Evolutionary conservation across 495 filamentous ascomycete genomes (phyloP).

Genomic region (Corynascus novoguineensis): DNA sequence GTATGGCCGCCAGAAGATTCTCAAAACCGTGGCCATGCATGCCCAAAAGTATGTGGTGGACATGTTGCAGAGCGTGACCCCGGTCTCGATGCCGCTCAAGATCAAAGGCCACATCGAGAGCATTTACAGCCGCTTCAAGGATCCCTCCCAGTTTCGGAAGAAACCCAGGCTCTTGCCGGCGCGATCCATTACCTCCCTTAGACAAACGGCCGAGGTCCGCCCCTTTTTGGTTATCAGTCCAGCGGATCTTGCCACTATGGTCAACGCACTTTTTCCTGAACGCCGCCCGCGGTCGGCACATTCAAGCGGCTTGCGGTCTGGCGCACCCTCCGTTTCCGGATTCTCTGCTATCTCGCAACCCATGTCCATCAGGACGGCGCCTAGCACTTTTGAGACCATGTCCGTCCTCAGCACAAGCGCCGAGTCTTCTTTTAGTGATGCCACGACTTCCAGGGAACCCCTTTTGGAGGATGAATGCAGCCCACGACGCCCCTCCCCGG

Average conservation of each 20-base stretch:
- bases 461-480: constrained; percentile 51
- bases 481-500: constrained; percentile 41
- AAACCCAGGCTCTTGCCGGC: constrained; percentile 59
- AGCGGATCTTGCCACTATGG: constrained; percentile 64
- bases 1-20: constrained; percentile 79
- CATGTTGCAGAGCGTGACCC: constrained; percentile 54
- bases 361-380: constrained; percentile 39
- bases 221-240: constrained; percentile 68
- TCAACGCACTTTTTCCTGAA: constrained; percentile 67
- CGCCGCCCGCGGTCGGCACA: constrained; percentile 50
- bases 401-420: constrained; percentile 63
- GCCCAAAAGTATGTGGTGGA: constrained; percentile 69
- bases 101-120: constrained; percentile 71
- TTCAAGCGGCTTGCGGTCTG: constrained; percentile 52
- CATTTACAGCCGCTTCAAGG: constrained; percentile 63
- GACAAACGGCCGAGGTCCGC: constrained; percentile 65
- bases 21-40: constrained; percentile 73
- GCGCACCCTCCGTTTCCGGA: constrained; percentile 62
- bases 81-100: constrained; percentile 56
- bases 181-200: constrained; percentile 61
- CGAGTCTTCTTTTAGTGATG: constrained; percentile 63
- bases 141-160: constrained; percentile 42
- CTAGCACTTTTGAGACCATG: constrained; percentile 48
- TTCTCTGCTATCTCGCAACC: constrained; percentile 50
- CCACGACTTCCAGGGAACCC: constrained; percentile 59